Evolutionary conservation across 495 filamentous ascomycete genomes (phyloP).

Genomic region (Penicillium diatomitis): DNA sequence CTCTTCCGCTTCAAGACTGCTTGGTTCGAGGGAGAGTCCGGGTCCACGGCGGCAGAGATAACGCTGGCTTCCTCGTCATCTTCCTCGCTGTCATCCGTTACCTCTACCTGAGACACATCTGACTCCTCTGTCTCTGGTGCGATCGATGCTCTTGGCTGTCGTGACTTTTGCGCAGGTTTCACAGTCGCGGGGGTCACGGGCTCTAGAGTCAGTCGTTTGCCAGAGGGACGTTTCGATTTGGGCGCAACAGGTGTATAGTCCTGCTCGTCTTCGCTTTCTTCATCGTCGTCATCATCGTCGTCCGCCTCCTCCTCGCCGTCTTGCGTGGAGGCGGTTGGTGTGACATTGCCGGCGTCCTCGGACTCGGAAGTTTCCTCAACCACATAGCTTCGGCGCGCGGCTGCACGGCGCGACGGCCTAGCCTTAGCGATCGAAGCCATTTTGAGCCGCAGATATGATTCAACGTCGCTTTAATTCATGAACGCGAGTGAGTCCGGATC

Average conservation of each 20-base stretch:
- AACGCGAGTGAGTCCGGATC: conserved; percentile 14
- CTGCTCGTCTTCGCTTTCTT: conserved; percentile 56
- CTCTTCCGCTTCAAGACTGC: conserved; percentile 50
- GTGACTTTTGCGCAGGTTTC: conserved; percentile 25
- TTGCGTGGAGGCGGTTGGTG: conserved; percentile 31
- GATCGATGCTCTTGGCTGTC: conserved; percentile 18
- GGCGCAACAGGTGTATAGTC: conserved; percentile 71
- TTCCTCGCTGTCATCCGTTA: conserved; percentile 17
- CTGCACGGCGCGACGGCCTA: conserved; percentile 66
- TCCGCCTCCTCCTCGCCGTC: conserved; percentile 39
- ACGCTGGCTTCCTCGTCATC: conserved; percentile 30
- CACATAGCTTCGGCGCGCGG: conserved; percentile 57
- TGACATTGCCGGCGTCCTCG: conserved; percentile 47
- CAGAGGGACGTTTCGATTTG: conserved; percentile 35
- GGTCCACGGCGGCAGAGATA: conserved; percentile 35
- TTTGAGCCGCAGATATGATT: conserved; percentile 16
- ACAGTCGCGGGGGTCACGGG: conserved; percentile 34
- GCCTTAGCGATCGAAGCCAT: conserved; percentile 58
- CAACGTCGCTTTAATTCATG: conserved; percentile 18
- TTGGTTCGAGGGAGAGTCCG: conserved; percentile 56
- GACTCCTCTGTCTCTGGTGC: conserved; percentile 16
- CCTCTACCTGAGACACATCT: conserved; percentile 25
- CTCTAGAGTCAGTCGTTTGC: conserved; percentile 52
- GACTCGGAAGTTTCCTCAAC: conserved; percentile 70
- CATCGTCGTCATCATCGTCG: conserved; percentile 40